Base-by-base conservation (phyloP, 2,329 filamentous ascomycete species). In the Apiospora saccharicola region DNA sequence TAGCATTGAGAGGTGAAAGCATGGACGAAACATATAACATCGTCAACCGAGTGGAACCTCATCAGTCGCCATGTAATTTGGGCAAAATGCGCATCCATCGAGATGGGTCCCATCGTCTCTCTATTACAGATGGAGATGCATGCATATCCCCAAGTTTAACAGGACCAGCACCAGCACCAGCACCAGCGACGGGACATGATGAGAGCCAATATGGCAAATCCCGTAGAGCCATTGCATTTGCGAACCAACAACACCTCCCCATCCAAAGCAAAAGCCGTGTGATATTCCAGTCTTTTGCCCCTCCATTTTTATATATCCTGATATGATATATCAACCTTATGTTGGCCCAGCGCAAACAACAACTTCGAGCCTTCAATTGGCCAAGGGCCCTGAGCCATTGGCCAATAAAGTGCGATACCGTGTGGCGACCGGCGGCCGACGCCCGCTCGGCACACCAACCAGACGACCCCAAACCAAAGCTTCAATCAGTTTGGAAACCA, bases 371-470 rank as follows among this genome's bases (percentile, higher is more conserved):
- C 74, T 75, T 76, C 73, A 41, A 64, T 64, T 22, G 46, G 30
- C 19, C 75, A 75, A 73, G 77, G 78, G 79, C 78, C 76, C 73
- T 71, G 73, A 77, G 75, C 76, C 77, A 79, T 79, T 79, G 78
- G 73, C 79, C 78, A 80, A 80, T 80, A 74, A 75, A 72, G 69
- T 77, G 76, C 74, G 77, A 72, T 79, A 73, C 77, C 78, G 78
- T 75, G 30, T 64, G 57, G 57, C 57, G 57, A 64, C 57, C 57
- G 57, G 34, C 57, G 57, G 8, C 57, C 57, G 57, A 64, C 34
- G 57, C 57, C 57, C 57, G 57, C 57, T 41, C 57, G 57, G 57
- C 57, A 64, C 34, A 24, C 57, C 57, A 37, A 64, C 57, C 57
- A 64, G 22, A 41, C 13, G 46, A 49, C 34, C 34, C 57, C 57